Evolutionary conservation across 768 basidiomycete species (phyloP).

Genomic region (Termitomyces sp.): DNA sequence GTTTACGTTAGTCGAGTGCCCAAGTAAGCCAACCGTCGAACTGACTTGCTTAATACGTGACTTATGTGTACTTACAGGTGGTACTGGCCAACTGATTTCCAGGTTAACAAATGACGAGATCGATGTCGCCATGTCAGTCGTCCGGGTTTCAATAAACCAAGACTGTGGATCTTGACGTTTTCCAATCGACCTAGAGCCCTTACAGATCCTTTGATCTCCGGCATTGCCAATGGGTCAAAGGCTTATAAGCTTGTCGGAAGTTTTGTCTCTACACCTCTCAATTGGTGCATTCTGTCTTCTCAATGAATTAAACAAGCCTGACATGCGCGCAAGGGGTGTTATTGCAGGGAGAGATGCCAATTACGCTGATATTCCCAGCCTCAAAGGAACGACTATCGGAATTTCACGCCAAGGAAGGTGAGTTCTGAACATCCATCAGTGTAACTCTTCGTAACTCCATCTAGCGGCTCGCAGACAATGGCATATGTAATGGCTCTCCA

Average conservation of each 20-base stretch:
- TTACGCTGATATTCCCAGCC: conserved; percentile 67
- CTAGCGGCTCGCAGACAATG: conserved; percentile 90
- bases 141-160: background rate
- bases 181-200: conserved; percentile 55
- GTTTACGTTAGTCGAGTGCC: conserved; percentile 86
- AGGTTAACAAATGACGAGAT: conserved; percentile 73
- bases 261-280: conserved; percentile 85
- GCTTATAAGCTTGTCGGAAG: conserved; percentile 91
- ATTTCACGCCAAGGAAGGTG: conserved; percentile 88
- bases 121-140: conserved; percentile 73
- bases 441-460: background rate
- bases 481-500: conserved; percentile 92
- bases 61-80: conserved; percentile 44
- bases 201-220: conserved; percentile 88
- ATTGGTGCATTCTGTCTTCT: conserved; percentile 53
- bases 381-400: conserved; percentile 80
- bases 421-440: background rate
- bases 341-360: conserved; percentile 75
- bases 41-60: background rate
- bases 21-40: conserved; percentile 47
- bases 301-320: background rate
- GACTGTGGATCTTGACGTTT: background rate
- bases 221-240: conserved; percentile 84
- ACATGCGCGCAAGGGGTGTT: conserved; percentile 66
- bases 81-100: conserved; percentile 81